phyloP scores from a whole-genome alignment of 305 asterid species.

The Fraxinus latifolia region DNA sequence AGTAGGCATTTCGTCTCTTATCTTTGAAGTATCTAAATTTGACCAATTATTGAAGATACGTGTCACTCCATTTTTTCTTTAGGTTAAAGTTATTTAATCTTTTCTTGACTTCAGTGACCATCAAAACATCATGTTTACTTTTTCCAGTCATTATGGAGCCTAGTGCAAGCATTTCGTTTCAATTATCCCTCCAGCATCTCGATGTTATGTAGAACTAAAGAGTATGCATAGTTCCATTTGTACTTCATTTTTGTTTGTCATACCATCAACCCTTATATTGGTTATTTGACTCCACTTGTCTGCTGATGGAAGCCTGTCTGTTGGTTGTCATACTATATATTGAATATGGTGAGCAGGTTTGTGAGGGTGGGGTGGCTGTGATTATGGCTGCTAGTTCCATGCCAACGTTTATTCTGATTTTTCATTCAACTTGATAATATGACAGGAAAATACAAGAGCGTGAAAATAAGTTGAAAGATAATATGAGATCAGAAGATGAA shows the following conservation, averaged over 20 bases:
- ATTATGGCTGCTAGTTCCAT: background rate
- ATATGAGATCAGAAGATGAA: constrained; percentile 30
- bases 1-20: background rate
- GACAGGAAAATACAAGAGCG: constrained; percentile 59
- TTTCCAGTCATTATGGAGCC: background rate
- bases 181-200: background rate
- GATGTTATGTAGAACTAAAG: background rate
- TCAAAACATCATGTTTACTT: background rate
- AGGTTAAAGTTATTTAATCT: background rate
- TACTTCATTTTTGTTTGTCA: background rate
- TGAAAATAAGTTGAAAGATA: constrained; percentile 40
- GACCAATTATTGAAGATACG: background rate
- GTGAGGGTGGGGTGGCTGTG: background rate
- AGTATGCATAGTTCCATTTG: background rate
- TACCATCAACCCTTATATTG: background rate
- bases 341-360: background rate
- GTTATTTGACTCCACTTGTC: background rate
- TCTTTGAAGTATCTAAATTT: background rate
- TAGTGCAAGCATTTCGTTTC: background rate
- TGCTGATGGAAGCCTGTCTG: background rate
- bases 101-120: background rate
- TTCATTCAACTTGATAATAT: constrained; percentile 1
- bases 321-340: background rate
- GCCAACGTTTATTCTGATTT: background rate
- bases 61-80: background rate